Base-by-base conservation (phyloP, 2,329 filamentous ascomycete species). In the Fusarium falciforme region DNA sequence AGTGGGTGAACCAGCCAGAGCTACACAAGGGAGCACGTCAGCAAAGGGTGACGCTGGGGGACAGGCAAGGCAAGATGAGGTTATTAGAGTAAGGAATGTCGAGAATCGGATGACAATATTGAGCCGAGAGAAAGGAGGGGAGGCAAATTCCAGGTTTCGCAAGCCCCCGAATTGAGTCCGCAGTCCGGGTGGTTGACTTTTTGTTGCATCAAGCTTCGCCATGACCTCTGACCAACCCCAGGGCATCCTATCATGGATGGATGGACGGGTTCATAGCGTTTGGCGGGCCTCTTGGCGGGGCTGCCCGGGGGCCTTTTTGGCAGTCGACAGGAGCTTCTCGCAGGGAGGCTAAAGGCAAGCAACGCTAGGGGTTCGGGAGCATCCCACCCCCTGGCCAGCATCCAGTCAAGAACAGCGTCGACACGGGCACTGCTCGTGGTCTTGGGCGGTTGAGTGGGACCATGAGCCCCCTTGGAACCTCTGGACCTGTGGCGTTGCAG, bases 51-150 rank as follows among this genome's bases (percentile, higher is more conserved):
- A 42, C 29, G 25, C 33, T 64, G 47, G 22, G 36, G 64, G 61
- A 17, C 25, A 52, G 27, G 29, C 33, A 40, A 64, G 61, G 66
- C 47, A 61, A 60, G 58, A 72, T 60, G 68, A 67, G 60, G 22
- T 69, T 65, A 64, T 67, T 42, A 70, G 42, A 59, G 55, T 27
- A 64, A 72, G 76, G 76, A 78, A 78, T 78, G 76, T 57, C 52
- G 40, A 66, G 49, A 68, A 73, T 70, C 61, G 60, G 64, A 55
- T 33, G 68, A 69, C 60, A 64, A 66, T 67, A 64, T 59, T 59
- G 49, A 47, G 66, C 42, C 35, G 64, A 52, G 47, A 31, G 55
- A 72, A 67, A 70, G 65, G 66, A 64, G 71, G 64, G 54, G 64
- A 61, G 47, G 22, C 52, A 59, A 63, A 67, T 71, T 66, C 60